Evolutionary conservation across 2,329 filamentous ascomycete species (phyloP).

Genomic region (Falciphora oryzae): DNA sequence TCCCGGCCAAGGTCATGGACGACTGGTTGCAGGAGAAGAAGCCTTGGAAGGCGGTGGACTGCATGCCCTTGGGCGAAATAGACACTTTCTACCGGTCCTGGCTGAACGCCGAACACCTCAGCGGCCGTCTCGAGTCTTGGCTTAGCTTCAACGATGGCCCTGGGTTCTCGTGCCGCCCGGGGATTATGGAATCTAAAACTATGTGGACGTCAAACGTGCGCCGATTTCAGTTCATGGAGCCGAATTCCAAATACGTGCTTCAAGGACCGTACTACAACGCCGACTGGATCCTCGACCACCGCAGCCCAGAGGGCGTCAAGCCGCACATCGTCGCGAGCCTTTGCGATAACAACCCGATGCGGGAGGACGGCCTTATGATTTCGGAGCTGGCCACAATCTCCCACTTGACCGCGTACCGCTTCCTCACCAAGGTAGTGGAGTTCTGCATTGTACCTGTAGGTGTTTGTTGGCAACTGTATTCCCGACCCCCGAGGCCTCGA

Average conservation of each 20-base stretch:
- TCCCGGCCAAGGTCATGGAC: background rate
- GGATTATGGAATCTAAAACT: background rate
- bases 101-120: background rate
- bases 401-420: background rate
- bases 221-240: background rate
- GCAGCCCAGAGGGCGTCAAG: background rate
- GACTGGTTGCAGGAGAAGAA: background rate
- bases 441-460: background rate
- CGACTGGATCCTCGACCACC: background rate
- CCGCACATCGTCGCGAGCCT: constrained; percentile 14
- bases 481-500: background rate
- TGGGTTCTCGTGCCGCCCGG: background rate
- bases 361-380: background rate
- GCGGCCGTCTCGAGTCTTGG: background rate
- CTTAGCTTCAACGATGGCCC: background rate
- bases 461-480: background rate
- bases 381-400: background rate
- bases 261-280: background rate
- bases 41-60: background rate
- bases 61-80: background rate
- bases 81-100: background rate
- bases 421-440: background rate
- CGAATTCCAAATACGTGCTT: background rate
- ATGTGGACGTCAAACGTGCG: background rate
- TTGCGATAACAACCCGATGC: background rate